A percentile compares a stretch with the other conserved stretches of the same genome.
These are phyloP conservation scores for Ophidiomyces ophidiicola DNA, from an alignment of 2,329 filamentous ascomycete genomes.

Conservation along the genomic window DNA sequence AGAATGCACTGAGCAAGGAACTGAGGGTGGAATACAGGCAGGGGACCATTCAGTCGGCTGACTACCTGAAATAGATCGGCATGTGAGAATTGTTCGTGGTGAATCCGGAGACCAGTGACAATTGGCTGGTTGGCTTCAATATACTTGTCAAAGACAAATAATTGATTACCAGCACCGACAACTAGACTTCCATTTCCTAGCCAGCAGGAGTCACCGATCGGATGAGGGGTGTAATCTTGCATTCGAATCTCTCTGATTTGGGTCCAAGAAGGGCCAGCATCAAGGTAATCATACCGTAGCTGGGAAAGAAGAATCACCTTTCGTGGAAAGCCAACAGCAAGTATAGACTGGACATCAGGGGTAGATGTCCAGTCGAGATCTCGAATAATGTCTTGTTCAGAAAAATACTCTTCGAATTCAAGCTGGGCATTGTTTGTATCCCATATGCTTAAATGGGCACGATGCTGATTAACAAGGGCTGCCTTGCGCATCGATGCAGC, in stretches of 20 bases:
- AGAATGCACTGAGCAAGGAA: slow-evolving; percentile 79
- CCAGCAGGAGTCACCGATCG: slow-evolving; percentile 90
- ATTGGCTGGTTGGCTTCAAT: slow-evolving; percentile 53
- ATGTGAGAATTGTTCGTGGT: slow-evolving; percentile 36
- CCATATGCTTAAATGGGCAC: slow-evolving; percentile 77
- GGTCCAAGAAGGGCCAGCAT: slow-evolving; percentile 80
- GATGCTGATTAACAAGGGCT: slow-evolving; percentile 61
- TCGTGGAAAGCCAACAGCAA: slow-evolving; percentile 87
- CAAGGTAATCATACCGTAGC: slow-evolving; percentile 82
- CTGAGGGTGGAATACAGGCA: slow-evolving; percentile 86
- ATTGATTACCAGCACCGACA: slow-evolving; percentile 79
- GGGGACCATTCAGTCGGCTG: slow-evolving; percentile 68
- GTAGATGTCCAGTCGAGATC: slow-evolving; percentile 93
- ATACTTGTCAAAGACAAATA: slow-evolving; percentile 72
- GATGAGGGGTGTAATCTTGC: slow-evolving; percentile 69
- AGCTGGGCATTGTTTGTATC: slow-evolving; percentile 69
- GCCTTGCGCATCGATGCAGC: slow-evolving; percentile 79
- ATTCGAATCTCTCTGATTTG: slow-evolving; percentile 72
- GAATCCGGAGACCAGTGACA: slow-evolving; percentile 43
- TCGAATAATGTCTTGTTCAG: slow-evolving; percentile 59
- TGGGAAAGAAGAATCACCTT: slow-evolving; percentile 71
- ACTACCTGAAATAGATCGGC: slow-evolving; percentile 72
- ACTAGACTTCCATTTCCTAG: slow-evolving; percentile 71
- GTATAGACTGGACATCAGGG: slow-evolving; percentile 73
- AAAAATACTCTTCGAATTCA: slow-evolving; percentile 67